Percentiles rank a stretch among this genome's conserved stretches.
Conservation (phyloP, 768 basidiomycete genomes). For the Vararia minispora region DNA sequence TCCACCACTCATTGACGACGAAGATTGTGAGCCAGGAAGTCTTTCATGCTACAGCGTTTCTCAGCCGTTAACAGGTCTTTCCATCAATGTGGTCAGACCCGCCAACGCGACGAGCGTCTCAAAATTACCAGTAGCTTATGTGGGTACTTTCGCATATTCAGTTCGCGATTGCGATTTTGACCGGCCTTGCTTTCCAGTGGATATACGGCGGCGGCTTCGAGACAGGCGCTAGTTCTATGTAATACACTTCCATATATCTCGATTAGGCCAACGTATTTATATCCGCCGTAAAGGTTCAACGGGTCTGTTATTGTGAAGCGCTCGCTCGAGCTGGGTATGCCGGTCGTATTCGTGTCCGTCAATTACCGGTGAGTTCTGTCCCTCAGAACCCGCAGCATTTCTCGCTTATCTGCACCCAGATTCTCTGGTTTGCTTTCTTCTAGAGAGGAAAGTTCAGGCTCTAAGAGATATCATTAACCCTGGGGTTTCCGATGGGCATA, state of each 20-base stretch:
- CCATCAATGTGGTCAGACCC: constrained; percentile 15
- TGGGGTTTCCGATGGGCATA: constrained; percentile 39
- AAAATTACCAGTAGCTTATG: constrained; percentile 16
- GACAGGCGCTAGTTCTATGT: no score
- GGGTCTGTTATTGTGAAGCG: constrained; percentile 14
- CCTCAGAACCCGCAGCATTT: background rate
- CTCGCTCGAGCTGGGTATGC: constrained; percentile 14
- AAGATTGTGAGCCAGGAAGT: no score
- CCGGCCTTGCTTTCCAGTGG: constrained; percentile 10
- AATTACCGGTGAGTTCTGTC: constrained; percentile 15
- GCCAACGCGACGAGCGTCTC: background rate
- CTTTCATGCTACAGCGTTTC: no score
- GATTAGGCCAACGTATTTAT: no score
- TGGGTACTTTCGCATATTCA: constrained; percentile 3
- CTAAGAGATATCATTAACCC: constrained; percentile 18
- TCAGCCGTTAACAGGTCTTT: no score
- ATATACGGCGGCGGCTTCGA: constrained; percentile 13
- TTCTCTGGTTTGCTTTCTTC: no score
- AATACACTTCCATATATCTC: no score
- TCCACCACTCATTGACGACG: no score
- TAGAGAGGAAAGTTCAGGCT: background rate
- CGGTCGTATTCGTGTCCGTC: constrained; percentile 16
- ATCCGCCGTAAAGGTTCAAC: no score
- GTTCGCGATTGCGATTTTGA: background rate
- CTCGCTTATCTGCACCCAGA: no score